Base-by-base conservation (phyloP, 805 yeast genomes). In the Ogataea thermomethanolica region DNA sequence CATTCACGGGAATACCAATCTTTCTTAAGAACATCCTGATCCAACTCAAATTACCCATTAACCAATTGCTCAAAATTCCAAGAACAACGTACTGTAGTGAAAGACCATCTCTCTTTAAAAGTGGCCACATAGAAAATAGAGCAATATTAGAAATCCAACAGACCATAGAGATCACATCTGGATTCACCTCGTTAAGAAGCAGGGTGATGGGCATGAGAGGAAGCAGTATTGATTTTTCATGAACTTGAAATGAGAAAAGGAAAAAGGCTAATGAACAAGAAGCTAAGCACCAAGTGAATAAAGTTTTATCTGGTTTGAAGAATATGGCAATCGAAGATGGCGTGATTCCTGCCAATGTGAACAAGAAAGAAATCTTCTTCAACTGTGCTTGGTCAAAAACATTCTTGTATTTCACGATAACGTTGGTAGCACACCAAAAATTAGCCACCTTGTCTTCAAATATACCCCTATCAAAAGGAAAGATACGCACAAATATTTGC, bases 391-490 rank as follows among this genome's bases (percentile, higher is more conserved):
- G 69, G 2, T 77, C 58, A 54, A 84, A 82, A 0, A 71, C 35
- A 4, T 63, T 53, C 48, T 76, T 79, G 55, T 87, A 82, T 59
- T 91, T 91, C 57, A 90, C 60, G 8, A 88, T 47, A 1, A 84
- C 69, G 59, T 93, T 93, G 1, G 89, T 69, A n/a, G 95, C 82
- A 62, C 98, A 90, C 99, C 99, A 93, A 55, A 93, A 84, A 58
- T 90, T 93, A 28, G 96, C 96, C 11, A 93, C 98, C 59, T 93
- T 93, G 58, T 93, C 98, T 61, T 93, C 99, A 72, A 95, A 93
- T 7, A 93, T 71, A 0, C 99, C 99, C 57, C 98, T 74, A 32
- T 80, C 76, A 50, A 93, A 91, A 1, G 99, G 99, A 61, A 93
- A 93, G 23, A 91, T 81, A 47, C 98, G 74, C 30, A 62, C 44